Conservation (phyloP, 83 land plant genomes). For the Isoetes engelmannii region DNA sequence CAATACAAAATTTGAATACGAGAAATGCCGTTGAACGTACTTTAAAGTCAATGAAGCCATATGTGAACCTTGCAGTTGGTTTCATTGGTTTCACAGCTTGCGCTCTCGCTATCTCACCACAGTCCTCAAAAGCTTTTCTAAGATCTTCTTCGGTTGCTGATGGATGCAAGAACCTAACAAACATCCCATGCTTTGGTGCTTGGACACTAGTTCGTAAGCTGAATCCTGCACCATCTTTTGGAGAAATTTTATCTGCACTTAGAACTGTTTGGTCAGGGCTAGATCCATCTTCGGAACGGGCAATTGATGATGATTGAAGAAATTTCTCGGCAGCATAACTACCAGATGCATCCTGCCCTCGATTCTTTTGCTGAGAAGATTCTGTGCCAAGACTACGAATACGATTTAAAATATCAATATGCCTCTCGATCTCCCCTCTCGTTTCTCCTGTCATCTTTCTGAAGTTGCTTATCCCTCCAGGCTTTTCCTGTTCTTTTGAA, state of each 20-base stretch:
- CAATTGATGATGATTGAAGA: not conserved
- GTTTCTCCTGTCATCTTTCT: constrained; percentile 6
- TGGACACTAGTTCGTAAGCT: not conserved
- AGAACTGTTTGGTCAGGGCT: not conserved
- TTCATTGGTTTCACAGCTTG: constrained; percentile 12
- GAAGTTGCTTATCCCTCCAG: not conserved
- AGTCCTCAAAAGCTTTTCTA: constrained; percentile 5
- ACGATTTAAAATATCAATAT: not conserved
- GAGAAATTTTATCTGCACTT: not conserved
- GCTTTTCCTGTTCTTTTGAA: not conserved
- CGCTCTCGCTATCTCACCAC: constrained; percentile 10
- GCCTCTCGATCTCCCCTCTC: constrained; percentile 4
- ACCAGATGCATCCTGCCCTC: not conserved
- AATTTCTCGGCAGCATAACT: not conserved
- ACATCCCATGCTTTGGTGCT: constrained; percentile 9
- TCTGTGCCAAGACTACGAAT: constrained; percentile 2
- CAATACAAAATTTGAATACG: not conserved
- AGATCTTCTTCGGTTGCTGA: constrained; percentile 12
- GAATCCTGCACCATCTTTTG: not conserved
- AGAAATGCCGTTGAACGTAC: not conserved
- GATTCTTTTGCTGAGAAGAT: not conserved
- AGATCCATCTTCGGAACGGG: not conserved
- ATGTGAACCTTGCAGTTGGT: constrained; percentile 13
- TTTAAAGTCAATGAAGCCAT: constrained; percentile 11
- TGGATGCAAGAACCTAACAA: constrained; percentile 7